Base-by-base conservation (phyloP, 495 filamentous ascomycete species). In the Pseudoneurospora amorphoporcata region DNA sequence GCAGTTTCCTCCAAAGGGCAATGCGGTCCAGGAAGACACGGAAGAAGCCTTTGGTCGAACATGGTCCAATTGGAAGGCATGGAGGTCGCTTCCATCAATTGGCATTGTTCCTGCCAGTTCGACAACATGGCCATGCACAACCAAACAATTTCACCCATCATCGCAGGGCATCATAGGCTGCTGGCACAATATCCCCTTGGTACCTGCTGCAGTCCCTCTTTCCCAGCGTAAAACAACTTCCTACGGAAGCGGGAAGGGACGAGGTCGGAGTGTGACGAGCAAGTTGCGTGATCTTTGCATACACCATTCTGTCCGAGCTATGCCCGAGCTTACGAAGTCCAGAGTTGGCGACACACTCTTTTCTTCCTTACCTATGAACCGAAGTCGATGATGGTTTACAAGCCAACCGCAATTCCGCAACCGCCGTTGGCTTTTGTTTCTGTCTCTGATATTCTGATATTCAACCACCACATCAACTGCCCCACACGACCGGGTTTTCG, bases 281-380 rank as follows among this genome's bases (percentile, higher is more conserved):
- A 65, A 65, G 53, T 65, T 65, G 53, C 53, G 53, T 65, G 53
- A 69, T 39, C 69, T 17, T 23, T 38, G 53, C 73, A 70, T 37
- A 71, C 71, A 41, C 23, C 38, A 47, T 37, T 39, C 17, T 53
- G 39, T 58, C 72, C 72, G 72, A 74, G 72, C 72, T 74, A 65
- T 71, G 68, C 70, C 72, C 72, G 72, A 74, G 53, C 40, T 35
- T 17, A 42, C 68, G 29, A 35, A 65, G 37, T 65, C 14, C 14
- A 4, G 29, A 65, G 6, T 65, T 8, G 29, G 53, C 53, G 53
- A 14, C 12, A 35, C 53, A 65, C 23, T 17, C 41, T 43, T 8
- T 17, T 61, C 29, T 23, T 23, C 8, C n/a, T 32, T 58, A n/a
- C n/a, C n/a, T n/a, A 12, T 8, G 32, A 43, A 65, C 45, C 32